phyloP scores from a whole-genome alignment of 2,329 filamentous ascomycete species.

The Botryosphaeria dothidea region DNA sequence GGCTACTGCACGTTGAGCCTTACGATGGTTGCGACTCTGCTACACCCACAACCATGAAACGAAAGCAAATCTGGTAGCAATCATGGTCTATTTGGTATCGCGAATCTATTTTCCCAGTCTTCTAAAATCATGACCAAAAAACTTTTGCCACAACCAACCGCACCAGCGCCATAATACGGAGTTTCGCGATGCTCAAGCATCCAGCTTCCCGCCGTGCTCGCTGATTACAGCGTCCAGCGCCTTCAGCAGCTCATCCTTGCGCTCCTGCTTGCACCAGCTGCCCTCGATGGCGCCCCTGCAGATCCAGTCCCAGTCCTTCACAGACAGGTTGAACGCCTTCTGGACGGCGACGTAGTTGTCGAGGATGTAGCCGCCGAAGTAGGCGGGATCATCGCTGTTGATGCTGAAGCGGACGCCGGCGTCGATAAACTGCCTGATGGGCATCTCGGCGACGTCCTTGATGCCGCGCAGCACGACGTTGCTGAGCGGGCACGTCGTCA shows the following conservation, averaged over 20 bases:
- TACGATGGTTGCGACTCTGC: no score
- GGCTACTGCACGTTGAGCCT: no score
- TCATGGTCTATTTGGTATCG: constrained; percentile 6
- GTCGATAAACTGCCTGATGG: constrained; percentile 64
- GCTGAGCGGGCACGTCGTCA: constrained; percentile 73
- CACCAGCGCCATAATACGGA: neutral
- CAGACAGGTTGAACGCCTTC: constrained; percentile 64
- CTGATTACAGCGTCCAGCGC: constrained; percentile 19
- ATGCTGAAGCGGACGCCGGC: constrained; percentile 67
- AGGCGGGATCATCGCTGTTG: constrained; percentile 74
- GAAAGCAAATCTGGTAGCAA: neutral
- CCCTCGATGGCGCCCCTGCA: constrained; percentile 63
- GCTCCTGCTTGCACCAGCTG: constrained; percentile 67
- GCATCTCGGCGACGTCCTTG: constrained; percentile 54
- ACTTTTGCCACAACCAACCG: neutral
- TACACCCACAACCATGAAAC: no score
- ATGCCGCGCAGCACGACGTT: constrained; percentile 68
- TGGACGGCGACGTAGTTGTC: constrained; percentile 78
- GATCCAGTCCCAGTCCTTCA: constrained; percentile 68
- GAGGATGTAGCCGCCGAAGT: constrained; percentile 74
- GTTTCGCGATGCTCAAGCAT: constrained; percentile 25
- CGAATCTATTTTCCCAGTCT: constrained; percentile 24
- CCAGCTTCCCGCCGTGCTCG: constrained; percentile 11
- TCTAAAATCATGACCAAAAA: constrained; percentile 22
- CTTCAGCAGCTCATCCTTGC: constrained; percentile 61